Conservation (phyloP, 148 eudicot species). For the Amaranthus hypochondriacus region DNA sequence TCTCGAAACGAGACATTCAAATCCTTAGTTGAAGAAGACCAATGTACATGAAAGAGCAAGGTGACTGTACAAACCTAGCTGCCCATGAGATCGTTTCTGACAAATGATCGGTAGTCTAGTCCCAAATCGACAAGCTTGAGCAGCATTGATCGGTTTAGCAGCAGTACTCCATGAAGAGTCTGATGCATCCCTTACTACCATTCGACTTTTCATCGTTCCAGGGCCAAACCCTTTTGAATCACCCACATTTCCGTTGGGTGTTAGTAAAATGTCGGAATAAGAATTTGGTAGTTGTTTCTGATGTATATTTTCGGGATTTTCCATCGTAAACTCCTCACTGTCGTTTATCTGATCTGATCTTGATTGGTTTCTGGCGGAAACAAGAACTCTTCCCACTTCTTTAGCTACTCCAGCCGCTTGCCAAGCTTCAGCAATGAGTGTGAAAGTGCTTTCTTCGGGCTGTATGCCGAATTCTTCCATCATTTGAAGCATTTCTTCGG, state of each 20-base stretch:
- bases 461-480: constrained; percentile 47
- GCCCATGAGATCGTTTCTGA: constrained; percentile 43
- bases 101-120: constrained; percentile 33
- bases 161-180: constrained; percentile 27
- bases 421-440: constrained; percentile 56
- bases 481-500: constrained; percentile 51
- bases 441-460: constrained; percentile 51
- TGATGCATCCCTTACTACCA: constrained; percentile 40
- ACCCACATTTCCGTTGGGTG: constrained; percentile 27
- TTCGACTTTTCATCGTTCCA: constrained; percentile 30
- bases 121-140: constrained; percentile 38
- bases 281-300: constrained; percentile 26
- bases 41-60: constrained; percentile 40
- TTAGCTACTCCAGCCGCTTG: constrained; percentile 37
- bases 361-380: constrained; percentile 5
- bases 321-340: constrained; percentile 24
- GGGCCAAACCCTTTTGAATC: constrained; percentile 33
- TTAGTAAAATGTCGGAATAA: constrained; percentile 23
- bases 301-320: constrained; percentile 28
- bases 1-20: not conserved
- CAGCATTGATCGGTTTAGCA: constrained; percentile 28
- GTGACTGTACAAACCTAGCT: constrained; percentile 39
- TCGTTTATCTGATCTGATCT: constrained; percentile 9
- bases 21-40: constrained; percentile 41
- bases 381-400: constrained; percentile 30